A percentile compares a stretch with the other conserved stretches of the same genome.
phyloP scores from a whole-genome alignment of 129 eudicot species.

The Dittrichia graveolens region DNA sequence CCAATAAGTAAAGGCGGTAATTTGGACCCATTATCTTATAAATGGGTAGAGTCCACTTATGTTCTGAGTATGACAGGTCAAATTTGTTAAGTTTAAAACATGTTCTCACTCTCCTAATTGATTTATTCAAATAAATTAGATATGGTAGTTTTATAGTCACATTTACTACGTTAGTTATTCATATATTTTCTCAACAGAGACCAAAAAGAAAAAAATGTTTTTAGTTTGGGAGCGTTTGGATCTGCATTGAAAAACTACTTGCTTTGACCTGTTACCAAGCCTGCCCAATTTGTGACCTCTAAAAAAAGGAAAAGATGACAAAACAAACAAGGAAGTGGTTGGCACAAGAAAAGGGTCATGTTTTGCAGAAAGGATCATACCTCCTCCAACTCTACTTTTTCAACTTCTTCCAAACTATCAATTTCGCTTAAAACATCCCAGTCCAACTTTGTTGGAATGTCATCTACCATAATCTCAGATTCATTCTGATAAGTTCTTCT shows the following conservation, averaged over 20 bases:
- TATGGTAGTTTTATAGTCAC: too few species aligned
- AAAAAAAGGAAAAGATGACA: background rate
- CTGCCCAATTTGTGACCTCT: background rate
- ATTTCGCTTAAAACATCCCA: slow-evolving; percentile 72
- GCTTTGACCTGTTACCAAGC: background rate
- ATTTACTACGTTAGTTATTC: too few species aligned
- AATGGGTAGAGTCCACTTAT: background rate
- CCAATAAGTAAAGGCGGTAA: background rate
- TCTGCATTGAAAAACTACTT: background rate
- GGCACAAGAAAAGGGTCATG: background rate
- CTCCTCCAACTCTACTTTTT: slow-evolving; percentile 84
- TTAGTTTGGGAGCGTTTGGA: too few species aligned
- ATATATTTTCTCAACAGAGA: too few species aligned
- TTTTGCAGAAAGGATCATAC: slow-evolving; percentile 41
- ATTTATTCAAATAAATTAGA: too few species aligned
- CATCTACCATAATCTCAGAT: slow-evolving; percentile 43
- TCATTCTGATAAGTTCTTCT: slow-evolving; percentile 40
- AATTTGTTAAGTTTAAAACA: background rate
- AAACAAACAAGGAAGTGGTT: background rate
- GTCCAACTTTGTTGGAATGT: slow-evolving; percentile 57
- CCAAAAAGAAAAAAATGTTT: too few species aligned
- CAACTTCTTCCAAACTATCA: slow-evolving; percentile 73
- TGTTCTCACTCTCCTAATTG: too few species aligned
- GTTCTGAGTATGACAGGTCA: background rate
- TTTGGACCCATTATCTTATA: background rate